Base-by-base conservation (phyloP, 2,329 filamentous ascomycete species). In the Xylaria sp. region DNA sequence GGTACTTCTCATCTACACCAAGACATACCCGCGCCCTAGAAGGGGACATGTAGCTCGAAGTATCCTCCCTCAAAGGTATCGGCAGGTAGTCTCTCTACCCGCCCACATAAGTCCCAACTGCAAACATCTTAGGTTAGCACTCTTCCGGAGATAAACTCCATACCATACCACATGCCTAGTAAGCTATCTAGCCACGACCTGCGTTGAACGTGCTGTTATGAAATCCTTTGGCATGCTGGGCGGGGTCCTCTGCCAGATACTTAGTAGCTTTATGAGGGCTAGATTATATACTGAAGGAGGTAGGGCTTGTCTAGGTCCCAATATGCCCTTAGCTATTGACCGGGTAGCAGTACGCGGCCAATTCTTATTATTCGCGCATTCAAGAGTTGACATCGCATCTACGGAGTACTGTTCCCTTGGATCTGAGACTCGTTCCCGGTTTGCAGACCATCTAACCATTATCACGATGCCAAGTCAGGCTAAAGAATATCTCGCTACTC, bases 171-270 rank as follows among this genome's bases (percentile, higher is more conserved):
- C 15, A 7, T 54, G n/a, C 18, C 28, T 54, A 69, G 66, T 69
- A 69, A 69, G 66, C 66, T 32, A 52, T 55, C 61, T 10, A 57
- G 10, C 58, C 41, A 57, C 46, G 12, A 48, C 54, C 51, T 46
- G 58, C 32, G 32, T 56, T 32, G 56, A 61, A 51, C 46, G 32
- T 37, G 55, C 39, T 59, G 63, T 63, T 58, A 51, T 20, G 46
- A 32, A 69, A 69, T 69, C 67, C 67, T 66, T 28, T 52, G 66
- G 63, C 58, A 66, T 13, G 18, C 46, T 28, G 54, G 63, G 15
- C 39, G 63, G 67, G 54, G 58, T 50, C 56, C 34, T 56, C 37
- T 34, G 51, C 37, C 44, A 37, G 32, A 41, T 54, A n/a, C n/a
- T n/a, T n/a, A n/a, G n/a, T n/a, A 41, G 61, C 37, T 44, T 28